Percentiles rank a stretch among this genome's conserved stretches.
Evolutionary conservation across 2,329 filamentous ascomycete species (phyloP).

Genomic region (Trichoderma pleuroti): DNA sequence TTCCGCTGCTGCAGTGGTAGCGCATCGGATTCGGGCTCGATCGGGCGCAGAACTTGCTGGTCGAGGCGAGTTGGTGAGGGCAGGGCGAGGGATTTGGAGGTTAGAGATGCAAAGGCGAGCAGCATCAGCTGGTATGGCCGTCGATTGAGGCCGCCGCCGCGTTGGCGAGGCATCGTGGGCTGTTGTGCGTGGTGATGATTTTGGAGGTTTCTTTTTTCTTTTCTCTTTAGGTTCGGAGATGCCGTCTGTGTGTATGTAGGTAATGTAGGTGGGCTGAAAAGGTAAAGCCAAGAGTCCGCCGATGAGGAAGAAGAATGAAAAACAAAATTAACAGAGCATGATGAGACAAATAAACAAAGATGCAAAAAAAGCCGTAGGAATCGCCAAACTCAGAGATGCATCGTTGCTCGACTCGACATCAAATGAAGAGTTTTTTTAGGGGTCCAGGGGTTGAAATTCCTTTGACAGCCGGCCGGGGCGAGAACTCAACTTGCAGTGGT

Average conservation of each 20-base stretch:
- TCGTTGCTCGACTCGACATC: neutral
- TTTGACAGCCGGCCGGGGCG: conserved; percentile 16
- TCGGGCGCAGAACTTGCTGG: conserved; percentile 8
- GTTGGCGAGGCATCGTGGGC: conserved; percentile 11
- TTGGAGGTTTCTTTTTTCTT: neutral
- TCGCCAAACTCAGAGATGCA: conserved; percentile 1
- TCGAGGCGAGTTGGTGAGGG: neutral
- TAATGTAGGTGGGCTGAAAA: neutral
- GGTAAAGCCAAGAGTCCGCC: neutral
- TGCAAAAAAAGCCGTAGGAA: neutral
- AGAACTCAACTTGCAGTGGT: neutral
- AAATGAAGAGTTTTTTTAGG: neutral
- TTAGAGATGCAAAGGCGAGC: neutral
- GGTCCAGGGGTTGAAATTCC: conserved; percentile 12
- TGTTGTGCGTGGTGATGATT: neutral
- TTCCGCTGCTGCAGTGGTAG: conserved; percentile 34
- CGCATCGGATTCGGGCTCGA: neutral
- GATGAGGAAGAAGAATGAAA: neutral
- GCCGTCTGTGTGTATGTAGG: neutral
- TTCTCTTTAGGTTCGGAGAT: neutral
- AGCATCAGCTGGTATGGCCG: conserved; percentile 4
- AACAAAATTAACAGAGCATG: neutral
- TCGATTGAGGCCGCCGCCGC: neutral
- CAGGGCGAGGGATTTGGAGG: neutral
- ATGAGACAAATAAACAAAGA: neutral